Evolutionary conservation across 345 rosid genomes (phyloP).

Genomic region (Eucalyptus sp.): DNA sequence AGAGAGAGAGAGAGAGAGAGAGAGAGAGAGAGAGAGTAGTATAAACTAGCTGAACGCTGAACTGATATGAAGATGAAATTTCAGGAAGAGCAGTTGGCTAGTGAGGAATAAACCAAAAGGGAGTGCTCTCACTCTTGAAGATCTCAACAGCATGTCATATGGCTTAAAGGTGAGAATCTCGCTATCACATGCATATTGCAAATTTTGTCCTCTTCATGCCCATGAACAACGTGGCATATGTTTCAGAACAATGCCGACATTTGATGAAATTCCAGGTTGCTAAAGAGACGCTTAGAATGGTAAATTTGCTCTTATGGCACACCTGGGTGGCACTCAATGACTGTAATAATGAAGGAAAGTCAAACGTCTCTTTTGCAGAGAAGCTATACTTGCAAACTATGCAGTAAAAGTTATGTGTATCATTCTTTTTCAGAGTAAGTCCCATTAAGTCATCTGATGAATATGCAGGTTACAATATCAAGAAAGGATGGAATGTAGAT

Average conservation of each 20-base stretch:
- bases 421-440: not conserved
- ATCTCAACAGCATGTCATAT: conserved; percentile 33
- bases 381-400: not conserved
- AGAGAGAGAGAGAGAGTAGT: not conserved
- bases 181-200: not conserved
- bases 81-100: conserved; percentile 37
- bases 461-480: conserved; percentile 25
- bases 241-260: not conserved
- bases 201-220: not conserved
- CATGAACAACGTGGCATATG: not conserved
- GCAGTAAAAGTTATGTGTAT: not conserved
- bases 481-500: conserved; percentile 42
- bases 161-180: conserved; percentile 25
- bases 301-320: conserved; percentile 43
- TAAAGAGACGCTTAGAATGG: conserved; percentile 50
- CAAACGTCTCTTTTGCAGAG: not conserved
- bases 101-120: conserved; percentile 17
- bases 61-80: not conserved
- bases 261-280: conserved; percentile 22
- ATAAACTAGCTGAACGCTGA: not conserved
- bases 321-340: conserved; percentile 36
- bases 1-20: not conserved
- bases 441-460: not conserved
- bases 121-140: conserved; percentile 24
- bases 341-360: conserved; percentile 35